Evolutionary conservation across 2,329 filamentous ascomycete genomes (phyloP).

Genomic region (Teratosphaeria viscida): DNA sequence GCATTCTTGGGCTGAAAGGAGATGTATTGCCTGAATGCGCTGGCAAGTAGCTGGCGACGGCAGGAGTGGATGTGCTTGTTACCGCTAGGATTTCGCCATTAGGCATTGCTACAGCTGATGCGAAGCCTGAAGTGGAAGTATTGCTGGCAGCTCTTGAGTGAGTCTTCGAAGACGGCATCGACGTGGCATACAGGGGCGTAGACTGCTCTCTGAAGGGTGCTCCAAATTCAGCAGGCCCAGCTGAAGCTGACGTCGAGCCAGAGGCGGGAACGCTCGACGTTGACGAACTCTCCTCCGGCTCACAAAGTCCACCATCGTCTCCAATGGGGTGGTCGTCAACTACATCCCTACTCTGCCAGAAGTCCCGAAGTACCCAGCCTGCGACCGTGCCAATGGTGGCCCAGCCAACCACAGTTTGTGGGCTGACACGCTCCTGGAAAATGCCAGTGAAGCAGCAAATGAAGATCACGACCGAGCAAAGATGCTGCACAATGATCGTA

Average conservation of each 20-base stretch:
- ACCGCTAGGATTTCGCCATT: slow-evolving; percentile 3
- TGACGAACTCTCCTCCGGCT: slow-evolving; percentile 6
- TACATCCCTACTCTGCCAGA: slow-evolving; percentile 69
- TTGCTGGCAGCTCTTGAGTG: slow-evolving; percentile 46
- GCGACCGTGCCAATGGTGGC: slow-evolving; percentile 72
- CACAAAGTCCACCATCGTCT: not conserved
- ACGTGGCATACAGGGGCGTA: not conserved
- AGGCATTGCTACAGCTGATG: slow-evolving; percentile 14
- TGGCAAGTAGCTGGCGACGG: slow-evolving; percentile 21
- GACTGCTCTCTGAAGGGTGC: slow-evolving; percentile 12
- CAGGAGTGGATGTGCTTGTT: not conserved
- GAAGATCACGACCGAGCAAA: slow-evolving; percentile 90
- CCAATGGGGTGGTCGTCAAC: slow-evolving; percentile 21
- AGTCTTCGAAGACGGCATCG: not conserved
- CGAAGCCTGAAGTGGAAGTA: slow-evolving; percentile 36
- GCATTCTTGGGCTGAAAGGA: slow-evolving; percentile 44
- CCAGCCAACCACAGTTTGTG: slow-evolving; percentile 78
- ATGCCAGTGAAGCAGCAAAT: slow-evolving; percentile 90
- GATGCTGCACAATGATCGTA: slow-evolving; percentile 93
- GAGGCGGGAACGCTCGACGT: slow-evolving; percentile 1
- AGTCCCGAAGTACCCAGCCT: slow-evolving; percentile 86
- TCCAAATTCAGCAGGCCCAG: slow-evolving; percentile 11
- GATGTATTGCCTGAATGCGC: slow-evolving; percentile 29
- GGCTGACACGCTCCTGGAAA: slow-evolving; percentile 74
- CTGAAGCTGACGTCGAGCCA: slow-evolving; percentile 1